A percentile compares a stretch with the other conserved stretches of the same genome.
Evolutionary conservation across 2,329 filamentous ascomycete genomes (phyloP).

Genomic region (Escovopsis sp.): DNA sequence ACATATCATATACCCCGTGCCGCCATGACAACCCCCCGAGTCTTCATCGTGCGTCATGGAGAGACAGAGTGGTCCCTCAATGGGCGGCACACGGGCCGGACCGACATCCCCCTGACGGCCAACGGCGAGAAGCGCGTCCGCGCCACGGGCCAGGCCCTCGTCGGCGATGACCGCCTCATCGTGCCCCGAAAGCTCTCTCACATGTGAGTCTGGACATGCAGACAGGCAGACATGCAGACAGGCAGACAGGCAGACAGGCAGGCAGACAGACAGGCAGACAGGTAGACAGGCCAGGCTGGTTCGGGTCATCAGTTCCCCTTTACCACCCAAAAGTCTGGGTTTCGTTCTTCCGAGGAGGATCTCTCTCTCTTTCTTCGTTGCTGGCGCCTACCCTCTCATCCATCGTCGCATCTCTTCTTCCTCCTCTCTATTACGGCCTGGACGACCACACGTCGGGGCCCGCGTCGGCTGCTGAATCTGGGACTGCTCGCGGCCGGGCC

Average conservation of each 20-base stretch:
- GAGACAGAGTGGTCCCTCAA: slow-evolving; percentile 92
- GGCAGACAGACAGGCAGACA: too few relatives aligned
- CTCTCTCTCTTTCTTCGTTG: too few relatives aligned
- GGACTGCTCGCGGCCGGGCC: too few relatives aligned
- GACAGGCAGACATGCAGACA: too few relatives aligned
- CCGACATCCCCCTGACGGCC: slow-evolving; percentile 73
- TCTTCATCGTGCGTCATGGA: slow-evolving; percentile 77
- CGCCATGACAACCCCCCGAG: slow-evolving; percentile 41
- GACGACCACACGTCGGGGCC: too few relatives aligned
- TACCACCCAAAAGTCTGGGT: too few relatives aligned
- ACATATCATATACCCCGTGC: slow-evolving; percentile 1
- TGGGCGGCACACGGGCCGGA: slow-evolving; percentile 67
- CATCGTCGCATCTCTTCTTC: not conserved
- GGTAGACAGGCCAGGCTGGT: too few relatives aligned
- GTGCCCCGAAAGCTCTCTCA: slow-evolving; percentile 68
- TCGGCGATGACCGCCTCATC: slow-evolving; percentile 73
- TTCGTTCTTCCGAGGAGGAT: too few relatives aligned
- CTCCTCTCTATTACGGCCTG: not conserved
- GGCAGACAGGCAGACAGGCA: too few relatives aligned
- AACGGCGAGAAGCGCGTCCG: slow-evolving; percentile 64
- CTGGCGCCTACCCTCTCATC: not conserved
- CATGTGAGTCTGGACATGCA: slow-evolving; percentile 49
- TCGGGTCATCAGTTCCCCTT: too few relatives aligned
- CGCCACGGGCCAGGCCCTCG: slow-evolving; percentile 67
- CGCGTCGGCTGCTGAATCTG: not conserved